phyloP scores from a whole-genome alignment of 1,139 yeast species.

The Geotrichum armillariae region DNA sequence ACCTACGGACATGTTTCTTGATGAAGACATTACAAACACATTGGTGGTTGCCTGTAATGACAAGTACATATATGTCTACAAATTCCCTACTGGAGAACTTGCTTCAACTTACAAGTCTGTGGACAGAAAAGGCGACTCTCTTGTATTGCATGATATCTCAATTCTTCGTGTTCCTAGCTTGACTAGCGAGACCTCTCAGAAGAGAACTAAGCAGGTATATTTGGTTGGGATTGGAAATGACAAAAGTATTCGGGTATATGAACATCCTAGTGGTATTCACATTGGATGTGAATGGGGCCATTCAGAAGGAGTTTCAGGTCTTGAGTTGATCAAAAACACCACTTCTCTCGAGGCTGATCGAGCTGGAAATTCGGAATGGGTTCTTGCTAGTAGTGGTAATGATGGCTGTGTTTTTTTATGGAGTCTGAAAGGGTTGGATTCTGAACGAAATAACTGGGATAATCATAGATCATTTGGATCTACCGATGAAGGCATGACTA shows the following conservation, averaged over 20 bases:
- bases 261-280: constrained; percentile 47
- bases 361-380: constrained; percentile 27
- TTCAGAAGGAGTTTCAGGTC: constrained; percentile 53
- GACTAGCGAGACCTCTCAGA: constrained; percentile 21
- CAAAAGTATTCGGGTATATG: constrained; percentile 55
- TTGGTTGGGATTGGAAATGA: constrained; percentile 53
- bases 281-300: constrained; percentile 64
- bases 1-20: constrained; percentile 43
- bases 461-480: background rate
- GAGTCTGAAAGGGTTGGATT: constrained; percentile 21
- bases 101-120: constrained; percentile 45
- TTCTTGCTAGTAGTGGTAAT: constrained; percentile 32
- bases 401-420: constrained; percentile 36
- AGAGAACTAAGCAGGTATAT: constrained; percentile 29
- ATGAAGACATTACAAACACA: constrained; percentile 39
- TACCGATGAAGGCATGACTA: background rate
- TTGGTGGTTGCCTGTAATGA: constrained; percentile 55
- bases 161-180: constrained; percentile 3
- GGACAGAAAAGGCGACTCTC: constrained; percentile 31
- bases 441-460: background rate
- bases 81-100: constrained; percentile 42
- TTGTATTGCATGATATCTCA: constrained; percentile 32
- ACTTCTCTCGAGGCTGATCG: constrained; percentile 14
- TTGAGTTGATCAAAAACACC: constrained; percentile 34
- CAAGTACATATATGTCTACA: constrained; percentile 47